Conservation (phyloP, 106 monocot species). For the Agapanthus africanus region DNA sequence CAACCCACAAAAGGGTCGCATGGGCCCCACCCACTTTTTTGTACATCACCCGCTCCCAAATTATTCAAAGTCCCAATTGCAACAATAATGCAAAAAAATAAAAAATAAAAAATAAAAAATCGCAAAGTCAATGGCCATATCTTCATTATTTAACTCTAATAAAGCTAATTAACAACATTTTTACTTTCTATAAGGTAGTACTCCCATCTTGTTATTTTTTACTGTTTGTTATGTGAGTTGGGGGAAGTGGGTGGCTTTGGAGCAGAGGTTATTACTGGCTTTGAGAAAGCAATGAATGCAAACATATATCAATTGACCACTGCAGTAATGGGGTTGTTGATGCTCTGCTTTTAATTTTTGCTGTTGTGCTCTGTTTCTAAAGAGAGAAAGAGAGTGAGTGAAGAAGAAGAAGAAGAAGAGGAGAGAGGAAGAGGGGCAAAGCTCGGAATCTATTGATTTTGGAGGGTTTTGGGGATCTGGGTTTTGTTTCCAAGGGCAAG, state of each 20-base stretch:
- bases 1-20: no score
- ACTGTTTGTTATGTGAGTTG: slow-evolving; percentile 3
- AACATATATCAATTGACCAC: neutral
- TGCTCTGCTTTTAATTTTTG: neutral
- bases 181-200: neutral
- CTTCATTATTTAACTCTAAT: neutral
- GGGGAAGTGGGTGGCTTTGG: neutral
- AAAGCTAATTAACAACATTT: neutral
- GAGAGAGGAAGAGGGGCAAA: neutral
- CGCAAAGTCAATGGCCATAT: slow-evolving; percentile 1
- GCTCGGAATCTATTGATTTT: neutral
- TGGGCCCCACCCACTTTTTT: neutral
- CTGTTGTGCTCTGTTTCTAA: neutral
- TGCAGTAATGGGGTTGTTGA: neutral
- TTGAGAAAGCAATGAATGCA: neutral
- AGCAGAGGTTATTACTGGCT: neutral
- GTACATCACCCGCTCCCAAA: neutral
- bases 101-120: neutral
- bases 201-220: neutral
- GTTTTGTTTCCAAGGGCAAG: neutral
- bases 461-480: neutral
- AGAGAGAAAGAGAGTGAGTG: neutral
- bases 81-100: neutral
- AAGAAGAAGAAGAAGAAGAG: neutral
- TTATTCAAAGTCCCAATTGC: no score